Conservation (phyloP, 208 protist species). For the Porcisia deanei region DNA sequence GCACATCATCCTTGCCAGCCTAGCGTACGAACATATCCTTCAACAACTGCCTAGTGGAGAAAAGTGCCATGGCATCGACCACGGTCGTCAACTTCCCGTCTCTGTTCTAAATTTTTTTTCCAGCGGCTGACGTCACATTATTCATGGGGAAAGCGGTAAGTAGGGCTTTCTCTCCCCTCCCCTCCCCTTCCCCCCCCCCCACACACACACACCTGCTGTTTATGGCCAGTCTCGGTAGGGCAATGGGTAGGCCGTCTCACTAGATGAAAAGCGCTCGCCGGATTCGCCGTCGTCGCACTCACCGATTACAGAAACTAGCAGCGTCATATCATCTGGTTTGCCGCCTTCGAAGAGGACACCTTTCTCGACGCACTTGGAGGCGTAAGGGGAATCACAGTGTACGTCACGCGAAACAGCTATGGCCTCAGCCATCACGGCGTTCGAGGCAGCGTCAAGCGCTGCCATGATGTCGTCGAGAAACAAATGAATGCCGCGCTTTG, state of each 20-base stretch:
- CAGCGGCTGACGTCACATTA: background rate
- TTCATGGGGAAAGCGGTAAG: background rate
- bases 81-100: background rate
- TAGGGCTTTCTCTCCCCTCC: background rate
- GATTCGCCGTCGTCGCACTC: constrained; percentile 42
- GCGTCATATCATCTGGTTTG: constrained; percentile 80
- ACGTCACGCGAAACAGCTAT: constrained; percentile 40
- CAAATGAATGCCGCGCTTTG: constrained; percentile 26
- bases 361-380: constrained; percentile 56
- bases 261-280: constrained; percentile 48
- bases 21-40: background rate
- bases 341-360: constrained; percentile 74
- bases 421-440: constrained; percentile 44
- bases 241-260: constrained; percentile 40
- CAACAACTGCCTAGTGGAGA: background rate
- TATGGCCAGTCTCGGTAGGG: constrained; percentile 77
- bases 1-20: background rate
- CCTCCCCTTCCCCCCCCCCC: too few species aligned
- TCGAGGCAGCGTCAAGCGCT: constrained; percentile 33
- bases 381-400: constrained; percentile 64
- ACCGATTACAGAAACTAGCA: constrained; percentile 61
- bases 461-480: constrained; percentile 50
- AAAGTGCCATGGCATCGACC: background rate
- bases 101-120: background rate
- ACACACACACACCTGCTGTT: background rate